Evolutionary conservation across 257 asterid genomes (phyloP), one percentile per base, ranked within the genome.

Genomic region (Anisodus tanguticus): DNA sequence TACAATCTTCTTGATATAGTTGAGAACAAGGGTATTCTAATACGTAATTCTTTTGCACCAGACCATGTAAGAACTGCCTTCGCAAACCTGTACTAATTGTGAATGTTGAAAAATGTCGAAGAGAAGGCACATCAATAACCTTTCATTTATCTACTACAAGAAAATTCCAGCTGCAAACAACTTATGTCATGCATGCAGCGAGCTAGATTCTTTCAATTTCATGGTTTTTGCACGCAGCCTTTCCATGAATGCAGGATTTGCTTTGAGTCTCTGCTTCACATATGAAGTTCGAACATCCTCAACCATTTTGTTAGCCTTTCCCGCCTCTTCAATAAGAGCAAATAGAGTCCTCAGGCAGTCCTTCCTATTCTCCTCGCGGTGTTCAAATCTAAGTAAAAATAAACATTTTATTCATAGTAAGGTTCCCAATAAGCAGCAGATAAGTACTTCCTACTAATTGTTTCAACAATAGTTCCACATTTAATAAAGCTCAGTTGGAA

Each of bases 291-390:
- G 93, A 43, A 95, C 94, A 49, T 88, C 93, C 76, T 91, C 95
- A 83, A 95, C 98, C 39, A 94, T 84, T 71, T 71, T 81, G 82
- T 86, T 86, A 81, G 99, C 99, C 86, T 91, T 92, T 66, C 93
- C 94, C 54, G 97, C 95, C 86, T 95, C 99, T 86, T 94, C 98
- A 15, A 95, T 90, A 83, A 95, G 86, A 70, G 95, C 77, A 83
- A 88, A 84, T 60, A 95, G 94, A 66, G 98, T 94, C 85, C 98
- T 89, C 31, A 94, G 90, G 90, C 99, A 95, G 86, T 95, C 99
- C 91, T 95, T 95, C 85, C 98, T 88, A 86, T 95, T 95, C 92
- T 95, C 99, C 85, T 94, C 98, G 11, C 99, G 93, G 66, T 94
- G 94, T 83, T 95, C 99, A 83, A 91, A 95, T 89, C 99, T 95